These are phyloP conservation scores for Venturia carpophila DNA, from an alignment of 2,329 filamentous ascomycete genomes.

Conservation along the genomic window DNA sequence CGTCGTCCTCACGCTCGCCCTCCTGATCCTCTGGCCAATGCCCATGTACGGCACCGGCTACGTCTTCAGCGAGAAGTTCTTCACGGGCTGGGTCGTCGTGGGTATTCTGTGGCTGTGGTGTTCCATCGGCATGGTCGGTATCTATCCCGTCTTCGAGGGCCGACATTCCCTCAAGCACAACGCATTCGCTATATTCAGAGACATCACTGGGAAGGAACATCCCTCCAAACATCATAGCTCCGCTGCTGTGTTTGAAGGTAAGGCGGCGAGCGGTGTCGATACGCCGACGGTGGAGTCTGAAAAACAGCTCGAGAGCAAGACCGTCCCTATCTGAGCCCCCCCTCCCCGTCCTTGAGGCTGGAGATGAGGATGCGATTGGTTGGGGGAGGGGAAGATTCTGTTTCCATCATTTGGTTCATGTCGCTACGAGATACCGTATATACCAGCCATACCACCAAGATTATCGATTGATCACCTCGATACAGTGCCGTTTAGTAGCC, in stretches of 20 bases:
- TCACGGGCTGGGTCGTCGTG: conserved; percentile 25
- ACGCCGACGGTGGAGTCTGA: background rate
- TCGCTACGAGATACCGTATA: background rate
- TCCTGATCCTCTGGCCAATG: conserved; percentile 24
- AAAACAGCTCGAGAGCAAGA: background rate
- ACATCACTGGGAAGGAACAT: conserved; percentile 4
- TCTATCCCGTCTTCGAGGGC: conserved; percentile 15
- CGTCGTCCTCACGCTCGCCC: conserved; percentile 22
- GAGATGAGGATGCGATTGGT: no score
- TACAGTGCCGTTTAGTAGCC: no score
- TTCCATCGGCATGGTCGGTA: conserved; percentile 15
- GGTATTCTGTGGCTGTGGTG: conserved; percentile 23
- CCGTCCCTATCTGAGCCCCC: background rate
- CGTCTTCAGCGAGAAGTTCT: conserved; percentile 22
- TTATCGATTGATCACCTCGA: no score
- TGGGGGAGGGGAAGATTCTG: background rate
- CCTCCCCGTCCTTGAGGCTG: no score
- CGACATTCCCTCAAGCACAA: conserved; percentile 4
- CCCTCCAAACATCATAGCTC: background rate
- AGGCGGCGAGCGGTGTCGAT: background rate
- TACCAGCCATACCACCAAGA: background rate
- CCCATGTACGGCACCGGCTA: conserved; percentile 25
- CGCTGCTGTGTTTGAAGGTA: background rate
- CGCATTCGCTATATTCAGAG: background rate
- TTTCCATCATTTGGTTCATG: background rate